Evolutionary conservation across 225 moss, liverwort and hornwort species (phyloP).

Genomic region (Sphagnum contortum): DNA sequence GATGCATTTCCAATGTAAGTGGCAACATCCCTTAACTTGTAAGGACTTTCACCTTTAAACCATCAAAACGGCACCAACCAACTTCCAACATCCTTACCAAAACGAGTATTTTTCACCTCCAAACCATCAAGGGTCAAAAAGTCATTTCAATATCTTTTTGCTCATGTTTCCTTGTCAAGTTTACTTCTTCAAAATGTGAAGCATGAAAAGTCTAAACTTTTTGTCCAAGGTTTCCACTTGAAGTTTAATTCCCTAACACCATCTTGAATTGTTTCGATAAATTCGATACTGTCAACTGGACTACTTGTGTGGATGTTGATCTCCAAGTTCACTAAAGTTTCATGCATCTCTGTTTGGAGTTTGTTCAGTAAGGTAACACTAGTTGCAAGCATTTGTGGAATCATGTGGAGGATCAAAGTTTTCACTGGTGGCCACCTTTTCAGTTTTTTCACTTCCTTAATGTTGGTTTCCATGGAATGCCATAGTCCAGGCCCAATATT

Average conservation of each 20-base stretch:
- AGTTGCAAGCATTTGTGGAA: constrained; percentile 20
- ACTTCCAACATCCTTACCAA: no score
- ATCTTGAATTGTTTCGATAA: constrained; percentile 11
- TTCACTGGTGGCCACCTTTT: constrained; percentile 40
- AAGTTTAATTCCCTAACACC: constrained; percentile 1
- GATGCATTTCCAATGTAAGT: no score
- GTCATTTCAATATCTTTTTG: no score
- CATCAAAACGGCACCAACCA: no score
- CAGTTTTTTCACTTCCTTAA: constrained; percentile 3
- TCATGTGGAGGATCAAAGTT: constrained; percentile 48
- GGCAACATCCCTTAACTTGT: no score
- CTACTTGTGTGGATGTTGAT: constrained; percentile 30
- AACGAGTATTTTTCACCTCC: no score
- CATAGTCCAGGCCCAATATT: constrained; percentile 70
- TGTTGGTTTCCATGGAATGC: constrained; percentile 46
- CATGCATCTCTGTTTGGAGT: constrained; percentile 5
- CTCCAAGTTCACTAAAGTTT: not conserved
- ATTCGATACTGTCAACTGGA: constrained; percentile 9
- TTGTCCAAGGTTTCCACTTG: constrained; percentile 14
- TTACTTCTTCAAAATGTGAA: constrained; percentile 29
- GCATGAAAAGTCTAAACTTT: constrained; percentile 44
- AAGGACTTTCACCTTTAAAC: no score
- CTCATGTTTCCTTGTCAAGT: no score
- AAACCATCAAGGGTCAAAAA: no score
- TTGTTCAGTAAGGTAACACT: constrained; percentile 9